These are phyloP conservation scores for Blastobotrys attinorum DNA, from an alignment of 805 yeast genomes.

Conservation along the genomic window DNA sequence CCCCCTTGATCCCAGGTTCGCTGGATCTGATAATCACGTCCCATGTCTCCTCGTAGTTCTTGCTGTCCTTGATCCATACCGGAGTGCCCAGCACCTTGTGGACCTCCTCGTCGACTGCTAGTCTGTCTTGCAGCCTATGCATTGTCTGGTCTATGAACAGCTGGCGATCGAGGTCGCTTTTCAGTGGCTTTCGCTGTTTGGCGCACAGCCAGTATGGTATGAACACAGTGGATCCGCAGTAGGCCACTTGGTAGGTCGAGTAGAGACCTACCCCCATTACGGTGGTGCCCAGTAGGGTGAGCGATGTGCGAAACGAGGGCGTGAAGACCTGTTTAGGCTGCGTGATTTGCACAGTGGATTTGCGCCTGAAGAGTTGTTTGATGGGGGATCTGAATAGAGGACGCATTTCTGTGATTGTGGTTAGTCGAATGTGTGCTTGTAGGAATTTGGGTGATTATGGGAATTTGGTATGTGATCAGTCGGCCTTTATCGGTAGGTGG, in stretches of 20 bases:
- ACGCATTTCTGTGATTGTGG: no score
- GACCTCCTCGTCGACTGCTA: conserved; percentile 17
- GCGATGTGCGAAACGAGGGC: conserved; percentile 7
- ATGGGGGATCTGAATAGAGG: no score
- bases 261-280: conserved; percentile 9
- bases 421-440: no score
- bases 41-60: conserved; percentile 4
- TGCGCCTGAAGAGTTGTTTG: no score
- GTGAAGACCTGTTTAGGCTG: no score
- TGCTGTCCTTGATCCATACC: conserved; percentile 4
- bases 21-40: conserved; percentile 11
- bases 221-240: conserved; percentile 14
- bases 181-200: conserved; percentile 11
- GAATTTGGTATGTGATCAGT: no score
- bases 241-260: conserved; percentile 9
- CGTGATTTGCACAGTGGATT: no score
- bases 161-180: conserved; percentile 13
- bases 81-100: conserved; percentile 15
- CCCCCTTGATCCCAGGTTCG: conserved; percentile 16
- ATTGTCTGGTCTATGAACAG: conserved; percentile 8
- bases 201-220: conserved; percentile 17
- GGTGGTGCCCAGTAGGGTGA: conserved; percentile 9
- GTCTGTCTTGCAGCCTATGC: conserved; percentile 12
- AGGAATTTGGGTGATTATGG: no score
- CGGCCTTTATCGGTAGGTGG: no score